Evolutionary conservation across 1,139 yeast genomes (phyloP).

Genomic region (Taiozyma sp.): DNA sequence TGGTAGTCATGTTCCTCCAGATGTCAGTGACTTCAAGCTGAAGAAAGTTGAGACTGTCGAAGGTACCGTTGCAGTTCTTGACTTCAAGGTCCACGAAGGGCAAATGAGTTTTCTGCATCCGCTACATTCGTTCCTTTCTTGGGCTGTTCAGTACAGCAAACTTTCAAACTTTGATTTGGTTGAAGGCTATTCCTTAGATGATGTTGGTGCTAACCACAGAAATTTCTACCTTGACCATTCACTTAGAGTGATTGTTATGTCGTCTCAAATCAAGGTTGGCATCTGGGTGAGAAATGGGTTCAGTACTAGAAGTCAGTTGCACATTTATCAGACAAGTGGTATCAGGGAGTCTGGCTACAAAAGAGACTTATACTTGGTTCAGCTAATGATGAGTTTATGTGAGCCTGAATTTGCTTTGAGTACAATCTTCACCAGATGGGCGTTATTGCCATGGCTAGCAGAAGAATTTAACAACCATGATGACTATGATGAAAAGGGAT

Average conservation of each 20-base stretch:
- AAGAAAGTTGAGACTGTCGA: constrained; percentile 25
- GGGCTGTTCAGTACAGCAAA: constrained; percentile 49
- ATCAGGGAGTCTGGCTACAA: constrained; percentile 79
- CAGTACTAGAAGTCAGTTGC: constrained; percentile 73
- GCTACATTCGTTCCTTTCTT: constrained; percentile 66
- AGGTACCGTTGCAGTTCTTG: constrained; percentile 25
- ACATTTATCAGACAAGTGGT: constrained; percentile 76
- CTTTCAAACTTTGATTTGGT: constrained; percentile 7
- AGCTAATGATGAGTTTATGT: constrained; percentile 55
- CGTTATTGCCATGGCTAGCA: constrained; percentile 44
- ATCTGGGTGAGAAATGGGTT: constrained; percentile 90
- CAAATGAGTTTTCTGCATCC: constrained; percentile 78
- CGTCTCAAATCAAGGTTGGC: constrained; percentile 74
- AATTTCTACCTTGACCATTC: constrained; percentile 50
- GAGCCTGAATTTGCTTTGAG: constrained; percentile 55
- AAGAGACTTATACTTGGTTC: constrained; percentile 72
- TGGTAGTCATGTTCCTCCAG: neutral
- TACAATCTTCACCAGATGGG: constrained; percentile 70
- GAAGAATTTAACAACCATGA: constrained; percentile 35
- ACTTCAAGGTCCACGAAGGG: constrained; percentile 39
- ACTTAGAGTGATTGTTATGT: constrained; percentile 65
- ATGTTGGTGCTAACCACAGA: neutral
- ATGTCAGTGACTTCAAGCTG: neutral
- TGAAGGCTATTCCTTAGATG: constrained; percentile 3
- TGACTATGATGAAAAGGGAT: constrained; percentile 39